Base-by-base conservation (phyloP, 495 filamentous ascomycete species). In the Amphirosellinia nigrospora region DNA sequence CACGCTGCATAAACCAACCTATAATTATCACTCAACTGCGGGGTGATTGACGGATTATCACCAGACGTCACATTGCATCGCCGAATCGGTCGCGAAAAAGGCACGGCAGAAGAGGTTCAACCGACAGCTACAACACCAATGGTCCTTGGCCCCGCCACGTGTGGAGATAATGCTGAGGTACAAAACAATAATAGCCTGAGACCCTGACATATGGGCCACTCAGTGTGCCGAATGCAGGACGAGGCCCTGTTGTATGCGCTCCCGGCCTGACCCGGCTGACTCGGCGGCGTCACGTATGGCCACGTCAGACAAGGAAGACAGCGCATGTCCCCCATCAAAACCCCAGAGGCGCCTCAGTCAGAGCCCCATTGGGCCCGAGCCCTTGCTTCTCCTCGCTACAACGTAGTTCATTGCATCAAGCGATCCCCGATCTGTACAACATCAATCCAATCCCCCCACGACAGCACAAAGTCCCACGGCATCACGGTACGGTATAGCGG, bases 281-380 rank as follows among this genome's bases (percentile, higher is more conserved):
- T 70, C 60, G 68, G 60, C 68, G 39, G 43, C 60, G 34, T 55
- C 68, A 64, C 60, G 34, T 64, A 64, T 48, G 60, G 68, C 68
- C 68, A 70, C 68, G 68, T 70, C 68, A 70, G 68, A 70, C 59
- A 64, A 48, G 43, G 23, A n/a, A 64, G 60, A 63, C 68, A 70
- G 41, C 68, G 32, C 68, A 64, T 70, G 60, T 70, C 68, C 55
- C 48, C 68, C 68, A 53, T 48, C 59, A 70, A 63, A 63, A 70
- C 68, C 68, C 59, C 60, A 52, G 30, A 34, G 60, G 56, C 68
- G 48, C 39, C 59, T 70, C 68, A 45, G 36, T 48, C 59, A 34
- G 36, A 26, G 32, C 58, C 62, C 50, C 34, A 70, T 70, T 70
- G 68, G 68, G 39, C 9, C 39, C 23, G 19, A 11, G 34, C n/a